Percentiles rank a stretch among this genome's conserved stretches.
Evolutionary conservation across 768 basidiomycete species (phyloP).

Genomic region (Cytidiella melzeri): DNA sequence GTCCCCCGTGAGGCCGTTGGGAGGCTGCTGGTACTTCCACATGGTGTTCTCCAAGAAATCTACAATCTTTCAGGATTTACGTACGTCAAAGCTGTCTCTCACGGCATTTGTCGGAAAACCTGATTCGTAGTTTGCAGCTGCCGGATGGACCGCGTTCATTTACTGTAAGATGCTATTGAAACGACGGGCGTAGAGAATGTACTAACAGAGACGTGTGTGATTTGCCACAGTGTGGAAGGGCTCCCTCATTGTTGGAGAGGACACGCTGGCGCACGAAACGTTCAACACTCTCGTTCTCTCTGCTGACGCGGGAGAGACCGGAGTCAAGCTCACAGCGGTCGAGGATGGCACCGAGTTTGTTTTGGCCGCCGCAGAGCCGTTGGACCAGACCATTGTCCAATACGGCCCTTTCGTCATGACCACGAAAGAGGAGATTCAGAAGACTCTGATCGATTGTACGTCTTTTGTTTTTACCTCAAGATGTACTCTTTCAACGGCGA

Average conservation of each 20-base stretch:
- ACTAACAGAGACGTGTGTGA: neutral
- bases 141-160: constrained; percentile 87
- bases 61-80: constrained; percentile 75
- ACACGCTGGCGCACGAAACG: constrained; percentile 38
- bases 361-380: constrained; percentile 81
- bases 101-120: neutral
- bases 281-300: constrained; percentile 88
- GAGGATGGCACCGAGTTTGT: constrained; percentile 68
- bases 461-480: neutral
- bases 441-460: constrained; percentile 78
- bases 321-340: constrained; percentile 56
- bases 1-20: constrained; percentile 85
- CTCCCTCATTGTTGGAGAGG: constrained; percentile 51
- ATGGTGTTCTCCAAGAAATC: constrained; percentile 54
- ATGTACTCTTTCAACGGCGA: neutral
- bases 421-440: constrained; percentile 67
- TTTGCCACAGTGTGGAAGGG: constrained; percentile 61
- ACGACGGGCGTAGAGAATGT: neutral
- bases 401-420: constrained; percentile 90
- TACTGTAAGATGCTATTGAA: constrained; percentile 51
- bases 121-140: constrained; percentile 36
- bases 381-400: constrained; percentile 84
- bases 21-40: constrained; percentile 94
- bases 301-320: constrained; percentile 47
- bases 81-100: constrained; percentile 34